Conservation (phyloP, 78 protist species). For the Dictyostelium capitatum region DNA sequence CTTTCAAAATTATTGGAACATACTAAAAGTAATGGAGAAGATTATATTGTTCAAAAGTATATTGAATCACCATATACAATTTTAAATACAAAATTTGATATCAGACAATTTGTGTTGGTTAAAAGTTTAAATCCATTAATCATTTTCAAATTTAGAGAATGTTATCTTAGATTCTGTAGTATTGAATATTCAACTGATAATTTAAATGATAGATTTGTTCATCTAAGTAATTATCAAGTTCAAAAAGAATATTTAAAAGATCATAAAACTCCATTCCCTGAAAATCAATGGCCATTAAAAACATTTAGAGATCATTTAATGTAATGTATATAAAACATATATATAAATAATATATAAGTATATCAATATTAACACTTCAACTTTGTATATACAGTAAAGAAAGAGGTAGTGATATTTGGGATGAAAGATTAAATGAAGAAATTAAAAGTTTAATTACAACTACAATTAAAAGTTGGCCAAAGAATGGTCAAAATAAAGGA, state of each 20-base stretch:
- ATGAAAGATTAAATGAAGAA: background rate
- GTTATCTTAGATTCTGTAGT: constrained; percentile 68
- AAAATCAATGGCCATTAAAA: constrained; percentile 54
- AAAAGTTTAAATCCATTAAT: constrained; percentile 41
- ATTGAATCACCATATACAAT: constrained; percentile 64
- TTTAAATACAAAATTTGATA: constrained; percentile 81
- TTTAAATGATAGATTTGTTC: constrained; percentile 49
- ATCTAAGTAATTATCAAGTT: constrained; percentile 68
- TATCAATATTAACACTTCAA: background rate
- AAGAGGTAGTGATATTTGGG: constrained; percentile 30
- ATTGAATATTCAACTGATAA: constrained; percentile 33
- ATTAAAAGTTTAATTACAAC: constrained; percentile 13
- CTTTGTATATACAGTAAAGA: background rate
- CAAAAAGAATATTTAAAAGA: constrained; percentile 47
- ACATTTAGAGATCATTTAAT: constrained; percentile 22
- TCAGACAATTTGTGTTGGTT: constrained; percentile 85
- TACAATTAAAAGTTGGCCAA: constrained; percentile 47
- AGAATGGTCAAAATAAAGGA: constrained; percentile 34
- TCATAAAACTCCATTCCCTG: constrained; percentile 7
- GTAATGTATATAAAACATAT: background rate
- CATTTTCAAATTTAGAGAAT: constrained; percentile 17
- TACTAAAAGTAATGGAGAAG: background rate
- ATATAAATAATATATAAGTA: background rate
- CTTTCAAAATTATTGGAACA: background rate
- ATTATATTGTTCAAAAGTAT: constrained; percentile 83